Evolutionary conservation across 2,329 filamentous ascomycete genomes (phyloP), one percentile per base, ranked within the genome.

Genomic region (Huntiella savannae): DNA sequence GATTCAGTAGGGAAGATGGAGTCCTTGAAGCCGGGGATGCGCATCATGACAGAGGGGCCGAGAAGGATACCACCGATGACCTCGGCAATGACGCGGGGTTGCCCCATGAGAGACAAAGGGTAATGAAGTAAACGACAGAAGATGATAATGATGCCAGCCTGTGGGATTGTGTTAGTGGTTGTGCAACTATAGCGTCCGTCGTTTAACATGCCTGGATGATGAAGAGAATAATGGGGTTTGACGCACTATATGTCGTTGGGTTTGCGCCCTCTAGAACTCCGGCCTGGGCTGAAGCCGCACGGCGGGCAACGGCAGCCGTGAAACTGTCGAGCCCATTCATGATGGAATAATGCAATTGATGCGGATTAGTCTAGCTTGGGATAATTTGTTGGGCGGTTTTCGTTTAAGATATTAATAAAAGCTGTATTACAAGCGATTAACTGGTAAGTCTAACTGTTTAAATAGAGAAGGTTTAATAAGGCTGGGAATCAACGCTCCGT

Each of bases 11-110:
- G 85, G 56, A 94, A 94, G 53, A 94, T 88, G 52, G 79, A 68
- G 2, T 67, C 62, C 43, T 74, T 68, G 63, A 93, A 94, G 35
- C 78, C 76, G 1, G 84, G 84, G 16, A 93, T 85, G 45, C 80
- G 77, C 56, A 85, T 85, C 75, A 93, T 80, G 16, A 92, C 81
- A 0, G 86, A 91, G 1, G 86, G 86, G 3, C 86, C 86, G 1
- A 94, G 70, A 34, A 94, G 61, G 56, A 91, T 83, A 45, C 82
- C 83, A n/a, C 80, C 82, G 47, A 88, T 75, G 49, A 91, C 82
- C 62, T 91, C 83, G 43, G 82, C 79, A 54, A 91, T 87, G 53
- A 91, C 83, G 40, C 80, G 75, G 52, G 83, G 83, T 57, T 91
- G 83, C 47, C 80, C 76, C 43, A 91, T 68, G 55, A 77, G 79